These are phyloP conservation scores for Puccinia coronata DNA, from an alignment of 1,284 basidiomycete genomes.

Conservation along the genomic window DNA sequence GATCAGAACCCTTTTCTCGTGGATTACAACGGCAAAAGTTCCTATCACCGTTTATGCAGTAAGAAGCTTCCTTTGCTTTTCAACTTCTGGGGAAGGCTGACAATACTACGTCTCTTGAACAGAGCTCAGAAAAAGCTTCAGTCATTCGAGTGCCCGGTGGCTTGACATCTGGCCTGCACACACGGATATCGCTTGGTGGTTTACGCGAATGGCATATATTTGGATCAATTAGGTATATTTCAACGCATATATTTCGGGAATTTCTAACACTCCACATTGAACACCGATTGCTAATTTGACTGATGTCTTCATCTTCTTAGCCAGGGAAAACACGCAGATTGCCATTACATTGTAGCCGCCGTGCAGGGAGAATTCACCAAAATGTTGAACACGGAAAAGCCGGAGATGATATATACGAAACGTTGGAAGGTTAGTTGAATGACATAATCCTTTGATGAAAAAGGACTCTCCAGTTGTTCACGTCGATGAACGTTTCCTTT, in stretches of 20 bases:
- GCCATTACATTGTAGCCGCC: conserved; percentile 75
- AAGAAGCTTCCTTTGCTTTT: not conserved
- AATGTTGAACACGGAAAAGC: conserved; percentile 69
- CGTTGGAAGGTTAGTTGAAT: conserved; percentile 9
- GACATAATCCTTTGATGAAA: not conserved
- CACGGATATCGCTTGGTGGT: conserved; percentile 40
- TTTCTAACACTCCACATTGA: not conserved
- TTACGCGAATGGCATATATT: conserved; percentile 49
- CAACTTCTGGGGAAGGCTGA: not conserved
- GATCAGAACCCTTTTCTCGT: conserved; percentile 16
- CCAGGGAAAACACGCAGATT: conserved; percentile 69
- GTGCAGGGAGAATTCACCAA: conserved; percentile 72
- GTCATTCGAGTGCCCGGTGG: conserved; percentile 43
- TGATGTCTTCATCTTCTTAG: conserved; percentile 58
- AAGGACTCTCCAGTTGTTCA: not conserved
- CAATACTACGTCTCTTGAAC: not conserved
- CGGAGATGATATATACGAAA: conserved; percentile 57
- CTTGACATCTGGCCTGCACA: conserved; percentile 48
- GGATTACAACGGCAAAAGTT: conserved; percentile 40
- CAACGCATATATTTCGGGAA: no score
- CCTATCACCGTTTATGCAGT: conserved; percentile 25
- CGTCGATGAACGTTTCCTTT: not conserved
- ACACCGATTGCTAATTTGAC: not conserved
- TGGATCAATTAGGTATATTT: conserved; percentile 49
- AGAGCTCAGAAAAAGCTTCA: conserved; percentile 33